Percentiles rank a stretch among this genome's conserved stretches.
These are phyloP conservation scores for Alternaria angustiovoidea DNA, from an alignment of 2,329 filamentous ascomycete species.

Conservation along the genomic window DNA sequence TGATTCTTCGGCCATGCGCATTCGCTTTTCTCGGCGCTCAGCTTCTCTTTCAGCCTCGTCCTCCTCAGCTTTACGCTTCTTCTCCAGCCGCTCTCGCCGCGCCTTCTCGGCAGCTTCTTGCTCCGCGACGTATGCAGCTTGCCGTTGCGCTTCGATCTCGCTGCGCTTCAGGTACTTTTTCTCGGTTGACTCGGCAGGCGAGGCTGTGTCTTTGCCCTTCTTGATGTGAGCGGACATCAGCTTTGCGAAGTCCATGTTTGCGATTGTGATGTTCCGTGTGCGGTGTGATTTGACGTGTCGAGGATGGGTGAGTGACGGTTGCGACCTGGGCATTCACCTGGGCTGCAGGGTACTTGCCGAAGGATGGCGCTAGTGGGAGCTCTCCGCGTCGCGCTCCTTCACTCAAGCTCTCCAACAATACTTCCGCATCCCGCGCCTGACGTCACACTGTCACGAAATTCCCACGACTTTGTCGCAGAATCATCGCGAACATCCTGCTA, in stretches of 20 bases:
- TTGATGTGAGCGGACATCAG: conserved; percentile 93
- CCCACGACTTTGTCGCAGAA: neutral
- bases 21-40: conserved; percentile 81
- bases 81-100: conserved; percentile 71
- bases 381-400: conserved; percentile 28
- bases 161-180: conserved; percentile 83
- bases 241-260: conserved; percentile 88
- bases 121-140: conserved; percentile 81
- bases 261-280: neutral
- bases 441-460: conserved; percentile 2
- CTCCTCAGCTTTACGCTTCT: conserved; percentile 90
- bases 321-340: conserved; percentile 15
- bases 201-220: conserved; percentile 70
- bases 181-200: conserved; percentile 42
- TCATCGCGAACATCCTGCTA: neutral
- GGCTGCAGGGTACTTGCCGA: conserved; percentile 17
- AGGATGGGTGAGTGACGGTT: conserved; percentile 1
- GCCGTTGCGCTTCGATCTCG: conserved; percentile 83
- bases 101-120: conserved; percentile 77
- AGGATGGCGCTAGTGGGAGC: conserved; percentile 30
- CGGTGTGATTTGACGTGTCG: neutral
- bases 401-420: neutral
- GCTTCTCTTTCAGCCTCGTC: conserved; percentile 76
- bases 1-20: conserved; percentile 82
- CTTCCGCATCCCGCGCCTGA: conserved; percentile 4